Evolutionary conservation across 805 yeast genomes (phyloP), one percentile per base, ranked within the genome.

Genomic region (Saitoella complicata): DNA sequence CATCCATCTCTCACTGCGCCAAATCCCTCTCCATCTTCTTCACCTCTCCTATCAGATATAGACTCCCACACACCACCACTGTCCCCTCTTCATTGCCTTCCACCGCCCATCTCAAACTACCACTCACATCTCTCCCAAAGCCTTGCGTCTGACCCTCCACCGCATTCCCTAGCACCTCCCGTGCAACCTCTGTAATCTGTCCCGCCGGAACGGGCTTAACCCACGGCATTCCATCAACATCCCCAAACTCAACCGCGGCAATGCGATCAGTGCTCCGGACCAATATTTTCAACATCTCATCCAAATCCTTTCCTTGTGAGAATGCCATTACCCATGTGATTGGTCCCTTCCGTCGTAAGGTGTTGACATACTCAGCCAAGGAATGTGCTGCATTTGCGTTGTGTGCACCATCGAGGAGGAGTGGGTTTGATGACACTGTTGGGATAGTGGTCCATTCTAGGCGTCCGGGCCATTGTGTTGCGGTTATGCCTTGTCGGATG

Each of bases 191-290:
- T 10, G 45, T 42, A 34, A 78, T 55, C 11, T 58, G 62, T 1
- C 46, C 53, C 0, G 65, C 55, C 3, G 57, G 53, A 49, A 66
- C 67, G 1, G 87, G 63, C 38, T 66, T 55, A 5, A 91, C 76
- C 97, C 97, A 91, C 0, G 97, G 95, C 98, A 91, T 91, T 0
- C 84, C 80, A 9, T 79, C 87, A 0, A 93, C 88, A 1, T 63
- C 53, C 2, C 76, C 71, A 57, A 87, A 91, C 32, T 65, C 56
- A 0, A 88, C 76, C 0, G 78, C 69, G 1, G 79, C 61, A 0
- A 87, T 71, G 2, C 63, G 59, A 53, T 86, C 95, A 0, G 60
- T 55, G 0, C 64, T 53, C 5, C 58, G 57, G 3, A 81, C 56
- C 1, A 84, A 59, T 12, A 72, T 69, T 31, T 62, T 56, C 37